phyloP scores from a whole-genome alignment of 2,329 filamentous ascomycete species.

The Ophiostoma pallidulum region DNA sequence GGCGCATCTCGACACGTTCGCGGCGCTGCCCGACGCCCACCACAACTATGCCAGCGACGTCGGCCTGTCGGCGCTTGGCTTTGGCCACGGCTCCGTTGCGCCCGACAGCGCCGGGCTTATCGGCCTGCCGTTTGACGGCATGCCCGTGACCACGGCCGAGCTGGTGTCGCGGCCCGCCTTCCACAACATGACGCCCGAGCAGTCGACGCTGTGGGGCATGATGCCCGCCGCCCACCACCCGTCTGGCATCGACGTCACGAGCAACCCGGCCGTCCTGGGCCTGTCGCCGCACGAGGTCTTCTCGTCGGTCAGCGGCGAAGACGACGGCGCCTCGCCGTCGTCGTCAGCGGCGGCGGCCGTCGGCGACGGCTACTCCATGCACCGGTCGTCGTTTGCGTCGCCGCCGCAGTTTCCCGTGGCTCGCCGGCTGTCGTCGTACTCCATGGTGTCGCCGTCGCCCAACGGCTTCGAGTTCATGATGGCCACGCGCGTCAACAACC shows the following conservation, averaged over 20 bases:
- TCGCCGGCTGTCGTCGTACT: constrained; percentile 4
- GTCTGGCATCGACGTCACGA: background rate
- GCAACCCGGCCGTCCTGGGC: background rate
- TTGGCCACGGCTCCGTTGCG: background rate
- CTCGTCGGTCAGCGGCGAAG: constrained; percentile 1
- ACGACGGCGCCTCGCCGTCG: background rate
- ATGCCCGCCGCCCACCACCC: constrained; percentile 3
- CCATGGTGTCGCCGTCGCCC: constrained; percentile 12
- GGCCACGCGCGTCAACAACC: constrained; percentile 22
- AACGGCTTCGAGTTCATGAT: constrained; percentile 18
- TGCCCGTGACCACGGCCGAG: background rate
- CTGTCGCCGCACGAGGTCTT: constrained; percentile 5
- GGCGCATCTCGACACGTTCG: background rate
- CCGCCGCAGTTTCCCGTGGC: background rate
- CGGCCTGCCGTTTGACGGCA: constrained; percentile 3
- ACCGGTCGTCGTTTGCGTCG: background rate
- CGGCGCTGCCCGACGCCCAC: background rate
- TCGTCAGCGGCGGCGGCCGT: constrained; percentile 3
- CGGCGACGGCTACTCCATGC: constrained; percentile 4
- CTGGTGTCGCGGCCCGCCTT: constrained; percentile 10
- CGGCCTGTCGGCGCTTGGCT: background rate
- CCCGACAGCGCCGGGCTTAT: background rate
- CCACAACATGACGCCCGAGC: constrained; percentile 8
- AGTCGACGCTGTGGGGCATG: constrained; percentile 4
- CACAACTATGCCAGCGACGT: background rate